Percentiles rank a stretch among this genome's conserved stretches.
phyloP scores from a whole-genome alignment of 2,329 filamentous ascomycete species.

The Xenosphaeropsis pyriputrescens region DNA sequence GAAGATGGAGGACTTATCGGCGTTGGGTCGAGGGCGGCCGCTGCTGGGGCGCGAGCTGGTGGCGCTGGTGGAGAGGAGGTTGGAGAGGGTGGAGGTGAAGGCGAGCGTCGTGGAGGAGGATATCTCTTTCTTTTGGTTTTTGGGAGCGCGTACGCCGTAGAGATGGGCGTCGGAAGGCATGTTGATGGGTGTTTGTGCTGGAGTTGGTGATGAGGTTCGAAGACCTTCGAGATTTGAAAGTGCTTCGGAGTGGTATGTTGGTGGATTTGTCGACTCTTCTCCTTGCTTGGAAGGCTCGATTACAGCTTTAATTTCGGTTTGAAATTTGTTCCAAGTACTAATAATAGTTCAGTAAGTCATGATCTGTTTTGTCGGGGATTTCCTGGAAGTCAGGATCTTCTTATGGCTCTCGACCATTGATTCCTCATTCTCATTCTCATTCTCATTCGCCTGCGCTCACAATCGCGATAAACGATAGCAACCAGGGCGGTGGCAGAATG shows the following conservation, averaged over 20 bases:
- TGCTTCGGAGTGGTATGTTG: too few species aligned
- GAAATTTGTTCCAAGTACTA: too few species aligned
- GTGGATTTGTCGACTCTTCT: too few species aligned
- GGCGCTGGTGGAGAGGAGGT: slow-evolving; percentile 49
- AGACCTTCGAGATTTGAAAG: not conserved
- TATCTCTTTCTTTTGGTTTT: slow-evolving; percentile 52
- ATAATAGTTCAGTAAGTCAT: too few species aligned
- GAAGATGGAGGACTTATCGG: slow-evolving; percentile 56
- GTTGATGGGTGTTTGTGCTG: slow-evolving; percentile 23
- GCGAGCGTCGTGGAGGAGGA: slow-evolving; percentile 60
- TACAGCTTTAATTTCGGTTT: too few species aligned
- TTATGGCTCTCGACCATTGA: too few species aligned
- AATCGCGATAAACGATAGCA: slow-evolving; percentile 1
- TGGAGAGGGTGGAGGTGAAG: slow-evolving; percentile 79
- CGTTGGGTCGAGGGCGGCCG: slow-evolving; percentile 36
- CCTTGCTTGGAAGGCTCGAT: too few species aligned
- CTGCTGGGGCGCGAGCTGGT: slow-evolving; percentile 22
- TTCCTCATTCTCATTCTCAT: too few species aligned
- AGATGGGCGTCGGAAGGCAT: slow-evolving; percentile 48
- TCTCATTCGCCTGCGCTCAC: not conserved
- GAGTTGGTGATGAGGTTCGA: slow-evolving; percentile 1
- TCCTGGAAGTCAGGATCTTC: too few species aligned
- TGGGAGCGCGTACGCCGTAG: slow-evolving; percentile 61
- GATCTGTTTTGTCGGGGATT: too few species aligned
- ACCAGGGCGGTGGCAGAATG: slow-evolving; percentile 1